A percentile compares a stretch with the other conserved stretches of the same genome.
These are phyloP conservation scores for Colletotrichum sp. DNA, from an alignment of 2,329 filamentous ascomycete species.

Conservation along the genomic window DNA sequence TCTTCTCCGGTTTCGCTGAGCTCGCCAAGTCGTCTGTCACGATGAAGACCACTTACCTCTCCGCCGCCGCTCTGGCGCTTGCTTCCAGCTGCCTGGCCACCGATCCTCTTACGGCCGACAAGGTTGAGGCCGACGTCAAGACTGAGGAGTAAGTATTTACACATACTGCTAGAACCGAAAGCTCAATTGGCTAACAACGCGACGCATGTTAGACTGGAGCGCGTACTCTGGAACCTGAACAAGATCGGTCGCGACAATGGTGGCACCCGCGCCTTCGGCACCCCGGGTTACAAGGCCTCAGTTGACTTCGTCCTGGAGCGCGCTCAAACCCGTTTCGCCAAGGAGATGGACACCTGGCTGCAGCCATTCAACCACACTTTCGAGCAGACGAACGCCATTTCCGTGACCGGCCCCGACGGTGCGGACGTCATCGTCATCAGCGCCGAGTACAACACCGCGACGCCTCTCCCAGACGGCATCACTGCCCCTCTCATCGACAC, in stretches of 20 bases:
- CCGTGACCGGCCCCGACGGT: constrained; percentile 48
- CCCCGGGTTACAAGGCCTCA: constrained; percentile 55
- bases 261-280: constrained; percentile 57
- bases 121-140: constrained; percentile 42
- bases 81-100: constrained; percentile 18
- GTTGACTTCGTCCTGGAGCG: constrained; percentile 52
- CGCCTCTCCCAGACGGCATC: constrained; percentile 39
- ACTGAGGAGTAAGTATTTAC: constrained; percentile 35
- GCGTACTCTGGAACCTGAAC: constrained; percentile 51
- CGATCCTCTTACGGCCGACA: constrained; percentile 40
- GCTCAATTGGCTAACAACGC: background rate
- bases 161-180: rapidly evolving
- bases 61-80: constrained; percentile 10
- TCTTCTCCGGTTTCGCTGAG: background rate
- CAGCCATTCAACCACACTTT: constrained; percentile 42
- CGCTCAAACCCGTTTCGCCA: constrained; percentile 32
- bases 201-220: constrained; percentile 41
- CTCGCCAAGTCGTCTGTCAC: background rate
- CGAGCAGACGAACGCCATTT: constrained; percentile 45
- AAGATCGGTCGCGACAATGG: constrained; percentile 52
- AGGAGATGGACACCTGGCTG: constrained; percentile 45
- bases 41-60: constrained; percentile 18
- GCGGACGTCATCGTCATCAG: constrained; percentile 46
- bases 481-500: constrained; percentile 40
- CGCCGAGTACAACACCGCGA: constrained; percentile 50